A percentile compares a stretch with the other conserved stretches of the same genome.
Conservation (phyloP, 2,329 filamentous ascomycete genomes). For the Kalmusia sp. region DNA sequence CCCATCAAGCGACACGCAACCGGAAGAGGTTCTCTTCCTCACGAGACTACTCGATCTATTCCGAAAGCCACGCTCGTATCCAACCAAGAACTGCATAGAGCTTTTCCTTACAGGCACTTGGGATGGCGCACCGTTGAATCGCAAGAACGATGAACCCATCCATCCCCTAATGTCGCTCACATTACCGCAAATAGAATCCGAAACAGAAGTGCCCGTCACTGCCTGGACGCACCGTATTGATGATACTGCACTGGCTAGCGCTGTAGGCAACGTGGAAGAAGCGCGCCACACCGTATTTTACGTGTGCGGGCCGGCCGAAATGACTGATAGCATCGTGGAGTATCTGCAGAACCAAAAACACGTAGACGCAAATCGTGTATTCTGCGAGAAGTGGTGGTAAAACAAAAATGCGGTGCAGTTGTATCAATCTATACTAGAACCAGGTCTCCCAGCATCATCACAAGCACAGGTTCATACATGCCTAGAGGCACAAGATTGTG, state of each 20-base stretch:
- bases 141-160: conserved; percentile 33
- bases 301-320: conserved; percentile 56
- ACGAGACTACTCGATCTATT: conserved; percentile 42
- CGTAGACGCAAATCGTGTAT: conserved; percentile 48
- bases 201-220: conserved; percentile 38
- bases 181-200: conserved; percentile 34
- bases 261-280: conserved; percentile 45
- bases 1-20: conserved; percentile 36
- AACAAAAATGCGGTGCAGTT: not conserved
- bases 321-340: conserved; percentile 56
- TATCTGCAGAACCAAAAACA: conserved; percentile 47
- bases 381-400: conserved; percentile 62
- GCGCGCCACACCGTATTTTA: conserved; percentile 52
- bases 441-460: too few species aligned
- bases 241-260: conserved; percentile 48
- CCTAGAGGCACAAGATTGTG: not conserved
- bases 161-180: conserved; percentile 42
- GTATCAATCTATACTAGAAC: too few species aligned
- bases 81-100: conserved; percentile 39
- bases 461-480: not conserved
- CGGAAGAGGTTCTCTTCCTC: conserved; percentile 44
- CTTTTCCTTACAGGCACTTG: conserved; percentile 46
- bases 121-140: conserved; percentile 34
- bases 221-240: conserved; percentile 44
- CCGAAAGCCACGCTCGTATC: conserved; percentile 32